Conservation (phyloP, 2,329 filamentous ascomycete species). For the Gremmenia infestans region DNA sequence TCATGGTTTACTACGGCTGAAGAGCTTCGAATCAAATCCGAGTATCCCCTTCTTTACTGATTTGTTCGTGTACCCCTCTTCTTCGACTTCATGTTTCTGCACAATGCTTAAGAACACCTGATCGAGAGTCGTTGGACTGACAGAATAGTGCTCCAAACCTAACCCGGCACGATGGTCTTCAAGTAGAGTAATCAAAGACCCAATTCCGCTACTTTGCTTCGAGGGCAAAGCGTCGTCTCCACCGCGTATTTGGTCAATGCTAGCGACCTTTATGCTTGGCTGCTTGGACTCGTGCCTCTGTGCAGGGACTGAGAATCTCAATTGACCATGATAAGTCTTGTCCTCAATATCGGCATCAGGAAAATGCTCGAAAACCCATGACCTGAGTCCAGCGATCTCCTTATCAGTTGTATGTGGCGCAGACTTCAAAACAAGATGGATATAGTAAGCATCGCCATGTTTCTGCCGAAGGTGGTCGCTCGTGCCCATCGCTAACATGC, state of each 20-base stretch:
- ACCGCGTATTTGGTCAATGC: constrained; percentile 25
- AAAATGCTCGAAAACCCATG: constrained; percentile 61
- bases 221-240: constrained; percentile 1
- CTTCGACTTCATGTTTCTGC: constrained; percentile 69
- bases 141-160: constrained; percentile 79
- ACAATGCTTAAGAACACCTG: constrained; percentile 89
- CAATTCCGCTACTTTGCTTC: constrained; percentile 40
- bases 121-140: constrained; percentile 81
- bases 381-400: constrained; percentile 62
- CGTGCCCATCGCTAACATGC: constrained; percentile 81
- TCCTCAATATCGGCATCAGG: constrained; percentile 63
- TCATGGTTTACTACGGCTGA: no score
- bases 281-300: constrained; percentile 1
- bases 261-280: constrained; percentile 6
- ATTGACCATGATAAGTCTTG: constrained; percentile 77
- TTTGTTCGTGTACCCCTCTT: constrained; percentile 54
- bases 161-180: constrained; percentile 65
- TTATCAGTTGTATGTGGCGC: constrained; percentile 67
- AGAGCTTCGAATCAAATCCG: no score
- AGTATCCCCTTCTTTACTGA: not conserved
- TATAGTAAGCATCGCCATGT: constrained; percentile 74
- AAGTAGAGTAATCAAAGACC: constrained; percentile 64
- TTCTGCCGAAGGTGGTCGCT: constrained; percentile 65
- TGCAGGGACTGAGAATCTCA: constrained; percentile 74
- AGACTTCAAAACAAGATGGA: constrained; percentile 71